Evolutionary conservation across 208 protist species (phyloP), one percentile per base, ranked within the genome.

Genomic region (Borovskyia barvae): DNA sequence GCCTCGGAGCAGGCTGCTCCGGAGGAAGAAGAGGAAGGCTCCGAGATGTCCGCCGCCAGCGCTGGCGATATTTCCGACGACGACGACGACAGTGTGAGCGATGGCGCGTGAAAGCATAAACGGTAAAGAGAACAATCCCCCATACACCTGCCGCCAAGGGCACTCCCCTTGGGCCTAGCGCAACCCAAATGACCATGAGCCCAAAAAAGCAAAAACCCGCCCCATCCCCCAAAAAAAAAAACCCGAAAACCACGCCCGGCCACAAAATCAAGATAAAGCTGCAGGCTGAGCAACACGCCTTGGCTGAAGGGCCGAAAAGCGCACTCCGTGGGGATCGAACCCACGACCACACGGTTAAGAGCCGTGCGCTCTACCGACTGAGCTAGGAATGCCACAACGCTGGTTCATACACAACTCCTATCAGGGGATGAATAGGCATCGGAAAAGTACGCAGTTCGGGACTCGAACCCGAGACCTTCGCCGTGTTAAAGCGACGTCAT

Each of bases 321-420:
- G 75, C 57, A 66, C 74, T 72, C 87, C 81, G 83, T 93, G 83
- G 87, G 87, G 83, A 69, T 98, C 95, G 95, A 98, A 98, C 95
- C 95, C 93, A 93, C 94, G 94, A 97, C 95, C 93, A 97, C 94
- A 94, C 87, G 93, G 87, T 97, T 97, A 98, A 97, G 86, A 97
- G 94, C 88, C 91, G 79, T 91, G 93, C 91, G 93, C 93, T 98
- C 94, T 97, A 97, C 93, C 94, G 92, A 97, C 92, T 97, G 92
- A 97, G 92, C 92, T 97, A 97, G 88, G 80, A 78, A 80, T 77
- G 85, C 85, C n/a, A n/a, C n/a, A n/a, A n/a, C n/a, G n/a, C n/a
- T n/a, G n/a, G n/a, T n/a, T n/a, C n/a, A n/a, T n/a, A n/a, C n/a
- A n/a, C n/a, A n/a, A n/a, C n/a, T n/a, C n/a, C n/a, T n/a, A n/a